Percentiles rank a stretch among this genome's conserved stretches.
Conservation (phyloP, 1,284 basidiomycete genomes). For the Trichosporon ovoides region DNA sequence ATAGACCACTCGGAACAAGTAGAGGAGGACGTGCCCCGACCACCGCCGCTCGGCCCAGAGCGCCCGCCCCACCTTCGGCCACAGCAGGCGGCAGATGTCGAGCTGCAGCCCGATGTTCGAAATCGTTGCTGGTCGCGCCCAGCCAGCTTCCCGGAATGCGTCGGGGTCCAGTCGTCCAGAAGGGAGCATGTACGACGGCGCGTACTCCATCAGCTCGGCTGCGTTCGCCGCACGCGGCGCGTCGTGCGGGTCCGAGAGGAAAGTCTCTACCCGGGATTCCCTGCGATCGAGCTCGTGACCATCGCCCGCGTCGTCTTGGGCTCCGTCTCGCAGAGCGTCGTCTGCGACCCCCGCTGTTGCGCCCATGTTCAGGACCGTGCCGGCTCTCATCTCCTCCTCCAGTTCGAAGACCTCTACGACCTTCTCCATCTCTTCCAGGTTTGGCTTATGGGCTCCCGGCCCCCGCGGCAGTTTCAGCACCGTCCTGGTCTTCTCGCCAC, state of each 20-base stretch:
- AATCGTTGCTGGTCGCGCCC: neutral
- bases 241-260: too few species aligned
- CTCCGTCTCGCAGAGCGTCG: too few species aligned
- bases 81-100: constrained; percentile 1
- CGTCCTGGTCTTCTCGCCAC: neutral
- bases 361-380: neutral
- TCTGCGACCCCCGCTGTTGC: neutral
- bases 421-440: neutral
- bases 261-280: too few species aligned
- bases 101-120: constrained; percentile 6
- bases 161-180: neutral
- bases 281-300: too few species aligned
- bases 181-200: neutral
- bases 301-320: too few species aligned
- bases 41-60: neutral
- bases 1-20: neutral
- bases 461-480: neutral
- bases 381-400: neutral
- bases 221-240: neutral
- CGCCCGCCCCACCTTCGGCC: neutral
- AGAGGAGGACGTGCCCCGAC: neutral
- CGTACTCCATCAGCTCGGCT: neutral
- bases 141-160: neutral
- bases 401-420: neutral
- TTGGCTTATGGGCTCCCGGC: neutral